A percentile compares a stretch with the other conserved stretches of the same genome.
Conservation (phyloP, 805 yeast genomes). For the Danielia reshetovae region DNA sequence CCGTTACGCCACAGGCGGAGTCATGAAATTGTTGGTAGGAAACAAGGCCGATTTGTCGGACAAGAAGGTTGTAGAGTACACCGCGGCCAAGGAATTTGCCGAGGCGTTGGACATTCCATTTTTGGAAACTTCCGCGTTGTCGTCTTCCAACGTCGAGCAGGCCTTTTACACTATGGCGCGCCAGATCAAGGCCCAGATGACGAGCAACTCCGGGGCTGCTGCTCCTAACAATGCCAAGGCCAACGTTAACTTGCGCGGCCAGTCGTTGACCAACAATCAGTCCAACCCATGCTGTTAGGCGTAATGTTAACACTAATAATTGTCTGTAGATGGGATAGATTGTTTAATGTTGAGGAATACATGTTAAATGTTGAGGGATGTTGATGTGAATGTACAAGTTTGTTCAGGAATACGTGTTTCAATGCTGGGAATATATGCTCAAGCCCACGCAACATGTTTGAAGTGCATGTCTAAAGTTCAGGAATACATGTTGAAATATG, state of each 20-base stretch:
- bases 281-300: conserved; percentile 37
- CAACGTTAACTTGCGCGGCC: conserved; percentile 71
- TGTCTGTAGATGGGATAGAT: too few species aligned
- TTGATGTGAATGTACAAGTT: too few species aligned
- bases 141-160: conserved; percentile 95
- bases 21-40: conserved; percentile 91
- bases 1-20: conserved; percentile 97
- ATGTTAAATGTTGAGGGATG: too few species aligned
- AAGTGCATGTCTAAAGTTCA: too few species aligned
- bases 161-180: conserved; percentile 98
- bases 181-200: conserved; percentile 95
- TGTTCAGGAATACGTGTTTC: too few species aligned
- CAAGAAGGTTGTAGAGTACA: conserved; percentile 92
- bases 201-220: conserved; percentile 49
- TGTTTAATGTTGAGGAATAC: too few species aligned
- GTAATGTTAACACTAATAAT: too few species aligned
- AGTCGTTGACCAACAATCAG: conserved; percentile 43
- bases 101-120: conserved; percentile 93
- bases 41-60: conserved; percentile 93
- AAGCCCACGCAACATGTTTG: too few species aligned
- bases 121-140: conserved; percentile 92
- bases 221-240: conserved; percentile 46
- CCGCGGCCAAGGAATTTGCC: conserved; percentile 96
- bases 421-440: too few species aligned
- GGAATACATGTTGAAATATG: too few species aligned